Evolutionary conservation across 2,329 filamentous ascomycete genomes (phyloP), one percentile per base, ranked within the genome.

Genomic region (Sporothrix dimorphospora): DNA sequence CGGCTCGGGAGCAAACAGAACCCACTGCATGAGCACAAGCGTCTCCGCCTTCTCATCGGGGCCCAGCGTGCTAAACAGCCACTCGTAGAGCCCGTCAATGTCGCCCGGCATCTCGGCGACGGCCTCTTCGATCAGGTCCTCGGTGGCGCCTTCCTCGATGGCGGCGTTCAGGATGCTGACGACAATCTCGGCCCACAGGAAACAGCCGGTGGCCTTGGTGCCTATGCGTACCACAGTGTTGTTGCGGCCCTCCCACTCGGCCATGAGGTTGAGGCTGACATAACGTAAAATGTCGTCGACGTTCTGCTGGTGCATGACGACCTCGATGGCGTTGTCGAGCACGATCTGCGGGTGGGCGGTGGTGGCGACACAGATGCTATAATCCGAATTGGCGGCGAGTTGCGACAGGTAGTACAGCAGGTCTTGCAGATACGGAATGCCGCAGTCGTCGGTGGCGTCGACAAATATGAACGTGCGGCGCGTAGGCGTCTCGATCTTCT

Each of bases 161-260:
- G 80, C 80, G 11, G 79, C 77, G 68, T 81, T 81, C n/a, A 81
- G 74, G 19, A 81, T 80, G 59, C 79, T 78, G 49, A 81, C 79
- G 1, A 80, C 78, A 45, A 81, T 79, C 73, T 81, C 79, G 1
- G 79, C 79, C 80, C 80, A 81, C 8, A 81, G 73, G 65, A 80
- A 79, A 21, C 79, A 77, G 30, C 79, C 79, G 3, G 72, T 75
- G 0, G 79, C 76, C 59, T 79, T 79, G 6, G 74, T 71, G 1
- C 75, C 77, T 30, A 80, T 77, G 30, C 70, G 74, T 21, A 77
- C 73, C 11, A 79, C 79, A 0, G 78, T 78, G 5, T 65, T 57
- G 70, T 76, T 76, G 1, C 79, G 75, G 63, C 78, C 77, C 21
- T 79, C 78, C 79, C 79, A 80, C 63, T 79, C 79, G 2, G 77